Evolutionary conservation across 371 early-diverging fungal genomes (phyloP).

Genomic region (Fennellomyces sp.): DNA sequence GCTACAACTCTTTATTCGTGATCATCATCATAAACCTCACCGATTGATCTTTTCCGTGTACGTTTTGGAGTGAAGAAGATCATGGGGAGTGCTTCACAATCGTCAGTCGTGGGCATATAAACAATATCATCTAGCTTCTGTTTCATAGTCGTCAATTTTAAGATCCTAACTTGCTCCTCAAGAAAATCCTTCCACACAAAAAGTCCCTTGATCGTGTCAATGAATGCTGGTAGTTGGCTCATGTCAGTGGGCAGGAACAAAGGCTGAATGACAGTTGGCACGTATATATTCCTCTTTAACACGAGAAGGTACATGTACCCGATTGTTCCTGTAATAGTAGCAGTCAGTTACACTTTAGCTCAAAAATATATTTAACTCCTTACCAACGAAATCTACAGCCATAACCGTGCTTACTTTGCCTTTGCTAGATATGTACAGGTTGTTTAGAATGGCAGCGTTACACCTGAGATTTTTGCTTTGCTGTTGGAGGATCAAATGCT

Average conservation of each 20-base stretch:
- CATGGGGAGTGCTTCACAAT: not conserved
- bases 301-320: not conserved
- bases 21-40: too few species aligned
- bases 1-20: too few species aligned
- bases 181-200: not conserved
- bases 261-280: not conserved
- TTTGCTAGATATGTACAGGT: not conserved
- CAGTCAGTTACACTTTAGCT: not conserved
- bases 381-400: constrained; percentile 5
- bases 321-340: not conserved
- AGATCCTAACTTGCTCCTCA: not conserved
- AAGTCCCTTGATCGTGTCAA: not conserved
- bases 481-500: not conserved
- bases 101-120: not conserved
- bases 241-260: not conserved
- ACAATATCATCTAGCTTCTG: not conserved
- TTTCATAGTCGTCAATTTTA: not conserved
- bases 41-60: too few species aligned
- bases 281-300: not conserved
- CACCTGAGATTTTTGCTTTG: constrained; percentile 7
- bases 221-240: not conserved
- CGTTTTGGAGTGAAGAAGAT: not conserved
- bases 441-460: constrained; percentile 7
- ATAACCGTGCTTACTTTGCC: not conserved
- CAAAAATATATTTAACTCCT: not conserved